Base-by-base conservation (phyloP, 2,329 filamentous ascomycete species). In the Sarocladiaceae sp. region DNA sequence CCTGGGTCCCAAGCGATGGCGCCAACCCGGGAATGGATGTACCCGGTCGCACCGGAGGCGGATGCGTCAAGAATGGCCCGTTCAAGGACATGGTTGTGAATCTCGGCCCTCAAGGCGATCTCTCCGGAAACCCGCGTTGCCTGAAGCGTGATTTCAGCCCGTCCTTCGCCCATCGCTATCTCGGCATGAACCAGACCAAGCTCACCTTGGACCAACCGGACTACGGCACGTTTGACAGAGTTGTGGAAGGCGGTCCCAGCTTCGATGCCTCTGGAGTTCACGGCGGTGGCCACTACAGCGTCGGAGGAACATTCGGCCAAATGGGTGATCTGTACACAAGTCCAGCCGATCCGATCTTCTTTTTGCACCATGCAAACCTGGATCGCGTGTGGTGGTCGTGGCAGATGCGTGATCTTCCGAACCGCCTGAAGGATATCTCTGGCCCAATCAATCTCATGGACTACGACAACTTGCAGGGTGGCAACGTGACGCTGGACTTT, bases 1-100 rank as follows among this genome's bases (percentile, higher is more conserved):
- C 42, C 4, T 47, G 8, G 6, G n/a, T 23, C 26, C 22, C n/a
- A 7, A 18, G 10, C 22, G 11, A 28, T 11, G 11, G 18, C 26
- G 18, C 36, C 17, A 20, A 20, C 36, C n/a, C n/a, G n/a, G 36
- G 36, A 39, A 39, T 39, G 36, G 36, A 39, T 17, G 36, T 39
- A 18, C 36, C 36, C 18, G 36, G 36, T 39, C 36, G 36, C 36
- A 10, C 8, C 2, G 81, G 82, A 3, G 80, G 81, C 35, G 81
- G 80, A 22, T 83, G 79, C 59, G 68, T 84, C 2, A 67, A 62
- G 13, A 69, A 65, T 0, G 79, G 79, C 0, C 80, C 80, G 2
- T 72, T 82, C n/a, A 62, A 61, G 25, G 63, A 72, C 56, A 66
- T 71, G 60, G 23, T 29, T 17, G 22, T 47, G 17, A 47, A 47